Evolutionary conservation across 306 rosid genomes (phyloP), one percentile per base, ranked within the genome.

Genomic region (Trifolium subterraneum): DNA sequence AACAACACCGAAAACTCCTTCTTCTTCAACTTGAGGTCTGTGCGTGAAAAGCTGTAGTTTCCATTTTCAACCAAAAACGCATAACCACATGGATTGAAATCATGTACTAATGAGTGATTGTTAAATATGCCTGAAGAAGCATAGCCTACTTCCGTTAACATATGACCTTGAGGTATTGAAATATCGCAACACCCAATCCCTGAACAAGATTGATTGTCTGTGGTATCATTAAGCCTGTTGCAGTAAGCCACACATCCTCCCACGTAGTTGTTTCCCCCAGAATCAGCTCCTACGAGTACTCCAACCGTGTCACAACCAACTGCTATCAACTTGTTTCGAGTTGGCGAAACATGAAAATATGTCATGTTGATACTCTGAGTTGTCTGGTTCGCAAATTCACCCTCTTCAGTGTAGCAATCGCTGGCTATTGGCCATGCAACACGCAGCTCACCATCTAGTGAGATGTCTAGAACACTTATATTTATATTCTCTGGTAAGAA

Each of bases 41-140:
- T 15, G 1, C 27, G 5, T n/a, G 41, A 14, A 13, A 76, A 76
- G 14, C 27, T 44, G 39, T 67, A 68, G 15, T 16, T 31, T 19
- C 52, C 69, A 13, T 56, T 73, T 68, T 76, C 80, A 14, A 68
- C 51, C 68, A 76, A 38, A 67, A 76, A 64, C 14, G 80, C 62
- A 10, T 76, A 76, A 31, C 69, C 52, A 56, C 80, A 76, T 18
- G 68, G 74, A 31, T 56, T 27, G 31, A 63, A 63, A 8, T 35
- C n/a, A 10, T 63, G 29, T 36, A 63, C 69, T 10, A 0, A 7
- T 6, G 69, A 18, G n/a, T 63, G 48, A 19, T 63, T 63, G 0
- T 9, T 16, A 1, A 10, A 5, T 36, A 16, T 2, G 15, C 12
- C 4, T 16, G 9, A 3, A 63, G 68, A 16, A 36, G 0, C n/a